Evolutionary conservation across 2,329 filamentous ascomycete genomes (phyloP), one percentile per base, ranked within the genome.

Genomic region (Beauveria varroae): DNA sequence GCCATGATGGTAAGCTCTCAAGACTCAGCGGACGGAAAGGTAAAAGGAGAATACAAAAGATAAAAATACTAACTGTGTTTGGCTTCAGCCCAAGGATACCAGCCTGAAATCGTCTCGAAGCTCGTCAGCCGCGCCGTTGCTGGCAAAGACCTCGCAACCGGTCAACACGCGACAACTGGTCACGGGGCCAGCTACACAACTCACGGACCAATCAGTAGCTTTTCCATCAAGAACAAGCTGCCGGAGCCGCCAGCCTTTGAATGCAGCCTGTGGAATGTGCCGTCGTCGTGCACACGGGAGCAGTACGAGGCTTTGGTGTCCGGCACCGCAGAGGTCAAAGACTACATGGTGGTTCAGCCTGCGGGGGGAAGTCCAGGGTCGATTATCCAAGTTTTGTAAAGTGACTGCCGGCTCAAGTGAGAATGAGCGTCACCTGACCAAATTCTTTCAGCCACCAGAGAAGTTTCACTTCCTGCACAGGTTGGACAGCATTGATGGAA

Each of bases 61-160:
- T 51, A 8, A 8, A 28, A 2, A 28, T 24, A 43, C 34, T 24
- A 41, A 44, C 18, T 9, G 10, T 16, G 2, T 12, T 51, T 16
- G 14, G 22, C 28, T 12, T 3, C 24, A 61, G 58, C 58, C 22
- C 58, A 61, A 0, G 81, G 77, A 18, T 83, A 83, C 64, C 83
- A 86, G 69, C 83, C 83, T 1, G 73, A 80, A 65, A 81, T 81
- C 0, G 71, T 81, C 1, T 76, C 83, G 40, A 75, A 77, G 63
- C 72, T 86, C 50, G 86, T 87, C 65, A 78, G 81, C 26, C 78
- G 86, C 14, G 82, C 82, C 44, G 75, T 88, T 66, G 74, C 74
- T 20, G 78, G 80, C 3, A 76, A 75, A 56, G 78, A 84, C 59
- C 71, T 86, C 20, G 75, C 82, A 0, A 80, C 80, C 0, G 84